These are phyloP conservation scores for Lachnellula cervina DNA, from an alignment of 2,329 filamentous ascomycete genomes.

Conservation along the genomic window DNA sequence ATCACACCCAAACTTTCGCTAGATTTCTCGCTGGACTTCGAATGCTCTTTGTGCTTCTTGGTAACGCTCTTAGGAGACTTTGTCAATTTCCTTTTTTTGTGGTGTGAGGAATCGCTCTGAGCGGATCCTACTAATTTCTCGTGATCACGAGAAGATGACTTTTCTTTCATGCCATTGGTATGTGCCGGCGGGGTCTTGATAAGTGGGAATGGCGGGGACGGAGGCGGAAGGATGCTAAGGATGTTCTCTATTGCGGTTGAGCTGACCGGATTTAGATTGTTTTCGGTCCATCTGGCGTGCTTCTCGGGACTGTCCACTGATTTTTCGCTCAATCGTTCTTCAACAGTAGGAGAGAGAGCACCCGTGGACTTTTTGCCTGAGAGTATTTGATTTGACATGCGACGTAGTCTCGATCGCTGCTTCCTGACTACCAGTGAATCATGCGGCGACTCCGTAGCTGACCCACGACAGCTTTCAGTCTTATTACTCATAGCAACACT, in stretches of 20 bases:
- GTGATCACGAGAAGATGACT: neutral
- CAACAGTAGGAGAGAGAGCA: conserved; percentile 22
- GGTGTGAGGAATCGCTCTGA: neutral
- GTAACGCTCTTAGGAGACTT: neutral
- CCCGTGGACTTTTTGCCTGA: conserved; percentile 19
- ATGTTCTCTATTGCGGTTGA: neutral
- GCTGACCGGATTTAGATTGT: neutral
- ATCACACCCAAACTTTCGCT: neutral
- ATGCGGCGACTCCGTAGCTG: neutral
- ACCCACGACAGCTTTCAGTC: neutral
- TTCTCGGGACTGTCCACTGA: neutral
- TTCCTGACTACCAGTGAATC: conserved; percentile 23
- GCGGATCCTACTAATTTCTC: neutral
- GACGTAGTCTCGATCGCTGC: conserved; percentile 21
- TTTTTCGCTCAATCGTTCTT: conserved; percentile 17
- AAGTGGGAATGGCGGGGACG: neutral
- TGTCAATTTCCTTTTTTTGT: neutral
- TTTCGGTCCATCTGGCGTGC: neutral
- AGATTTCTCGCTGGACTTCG: neutral
- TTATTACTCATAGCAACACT: neutral
- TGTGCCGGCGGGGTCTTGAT: neutral
- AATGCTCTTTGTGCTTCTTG: neutral
- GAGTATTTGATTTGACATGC: conserved; percentile 18
- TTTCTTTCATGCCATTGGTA: neutral
- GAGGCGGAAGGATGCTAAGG: neutral